Evolutionary conservation across 2,329 filamentous ascomycete genomes (phyloP).

Genomic region (Helotiales sp.): DNA sequence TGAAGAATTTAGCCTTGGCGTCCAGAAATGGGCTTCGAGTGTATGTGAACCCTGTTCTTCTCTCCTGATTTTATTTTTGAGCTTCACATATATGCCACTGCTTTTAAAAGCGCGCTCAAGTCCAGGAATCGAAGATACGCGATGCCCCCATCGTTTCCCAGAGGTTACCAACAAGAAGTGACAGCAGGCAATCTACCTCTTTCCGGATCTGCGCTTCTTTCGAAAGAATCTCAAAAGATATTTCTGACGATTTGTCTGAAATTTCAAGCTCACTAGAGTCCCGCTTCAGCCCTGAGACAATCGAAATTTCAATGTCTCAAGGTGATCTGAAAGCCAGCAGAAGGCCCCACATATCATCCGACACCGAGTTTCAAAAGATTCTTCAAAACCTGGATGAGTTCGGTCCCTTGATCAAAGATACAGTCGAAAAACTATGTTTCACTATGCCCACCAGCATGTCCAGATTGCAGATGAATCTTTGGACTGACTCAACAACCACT

Average conservation of each 20-base stretch:
- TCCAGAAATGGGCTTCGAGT: background rate
- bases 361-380: background rate
- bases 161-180: too few species aligned
- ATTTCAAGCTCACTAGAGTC: too few species aligned
- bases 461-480: background rate
- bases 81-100: too few species aligned
- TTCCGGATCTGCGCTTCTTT: too few species aligned
- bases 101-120: too few species aligned
- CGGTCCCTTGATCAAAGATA: background rate
- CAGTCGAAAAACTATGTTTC: background rate
- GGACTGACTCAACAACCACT: background rate
- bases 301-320: background rate
- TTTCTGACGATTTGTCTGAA: too few species aligned
- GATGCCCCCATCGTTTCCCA: too few species aligned
- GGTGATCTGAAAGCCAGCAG: background rate
- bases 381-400: background rate
- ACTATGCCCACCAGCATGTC: background rate
- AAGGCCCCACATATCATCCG: background rate
- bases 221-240: too few species aligned
- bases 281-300: background rate
- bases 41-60: background rate
- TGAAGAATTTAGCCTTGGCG: background rate
- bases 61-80: too few species aligned
- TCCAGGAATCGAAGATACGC: too few species aligned
- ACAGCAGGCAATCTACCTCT: too few species aligned